phyloP scores from a whole-genome alignment of 768 basidiomycete genomes.

The Lactifluus rugatus region DNA sequence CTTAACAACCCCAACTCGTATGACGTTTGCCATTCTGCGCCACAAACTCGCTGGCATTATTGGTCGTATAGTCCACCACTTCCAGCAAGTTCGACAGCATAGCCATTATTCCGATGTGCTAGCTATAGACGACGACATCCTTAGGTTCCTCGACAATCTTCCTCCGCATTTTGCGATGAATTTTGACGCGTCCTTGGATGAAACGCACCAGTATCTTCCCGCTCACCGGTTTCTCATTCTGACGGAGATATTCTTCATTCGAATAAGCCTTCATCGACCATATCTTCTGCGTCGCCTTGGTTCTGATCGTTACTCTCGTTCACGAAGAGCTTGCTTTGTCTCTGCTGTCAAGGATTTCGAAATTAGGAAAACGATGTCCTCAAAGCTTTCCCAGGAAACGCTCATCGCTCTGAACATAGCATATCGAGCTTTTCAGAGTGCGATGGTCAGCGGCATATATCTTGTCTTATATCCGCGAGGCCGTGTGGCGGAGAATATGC shows the following conservation, averaged over 20 bases:
- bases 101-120: slow-evolving; percentile 80
- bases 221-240: slow-evolving; percentile 82
- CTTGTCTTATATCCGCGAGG: slow-evolving; percentile 72
- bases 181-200: slow-evolving; percentile 72
- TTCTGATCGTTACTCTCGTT: slow-evolving; percentile 73
- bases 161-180: slow-evolving; percentile 72
- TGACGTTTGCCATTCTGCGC: slow-evolving; percentile 83
- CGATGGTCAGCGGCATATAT: slow-evolving; percentile 85
- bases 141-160: slow-evolving; percentile 62
- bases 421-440: slow-evolving; percentile 80
- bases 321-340: slow-evolving; percentile 81
- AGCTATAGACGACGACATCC: slow-evolving; percentile 72
- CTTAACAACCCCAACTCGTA: slow-evolving; percentile 62
- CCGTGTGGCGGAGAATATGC: slow-evolving; percentile 59
- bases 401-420: slow-evolving; percentile 68
- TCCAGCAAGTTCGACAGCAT: slow-evolving; percentile 71
- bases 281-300: slow-evolving; percentile 74
- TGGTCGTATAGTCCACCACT: slow-evolving; percentile 86
- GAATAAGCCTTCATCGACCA: slow-evolving; percentile 78
- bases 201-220: slow-evolving; percentile 52
- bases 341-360: slow-evolving; percentile 82
- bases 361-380: slow-evolving; percentile 61
- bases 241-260: slow-evolving; percentile 82
- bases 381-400: slow-evolving; percentile 50
- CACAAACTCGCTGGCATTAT: slow-evolving; percentile 77